Percentiles rank a stretch among this genome's conserved stretches.
Conservation (phyloP, 176 grass and related monocot genomes). For the Cenchrus americanus region DNA sequence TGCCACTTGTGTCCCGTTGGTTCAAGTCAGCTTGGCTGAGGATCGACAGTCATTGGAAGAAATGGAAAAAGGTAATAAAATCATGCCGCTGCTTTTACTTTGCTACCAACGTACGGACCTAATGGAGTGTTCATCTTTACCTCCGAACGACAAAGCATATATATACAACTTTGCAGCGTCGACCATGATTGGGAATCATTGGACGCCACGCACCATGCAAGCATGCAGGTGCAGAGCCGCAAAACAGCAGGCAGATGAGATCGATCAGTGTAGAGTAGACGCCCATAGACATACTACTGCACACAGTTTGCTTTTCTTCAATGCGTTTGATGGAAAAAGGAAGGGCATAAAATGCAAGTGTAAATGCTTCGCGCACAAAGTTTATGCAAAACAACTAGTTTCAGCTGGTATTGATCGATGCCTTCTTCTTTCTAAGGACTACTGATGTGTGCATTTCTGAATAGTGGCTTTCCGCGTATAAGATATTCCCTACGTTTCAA, state of each 20-base stretch:
- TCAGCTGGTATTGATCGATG: not conserved
- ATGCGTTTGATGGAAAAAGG: not conserved
- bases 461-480: not conserved
- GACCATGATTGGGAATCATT: constrained; percentile 21
- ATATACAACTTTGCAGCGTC: not conserved
- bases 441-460: not conserved
- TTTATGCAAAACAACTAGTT: not conserved
- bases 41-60: not conserved
- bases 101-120: not conserved
- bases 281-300: not conserved
- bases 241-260: not conserved
- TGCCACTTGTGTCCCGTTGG: not conserved
- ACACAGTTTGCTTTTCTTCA: not conserved
- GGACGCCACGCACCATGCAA: too few relatives aligned
- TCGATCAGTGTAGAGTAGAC: not conserved
- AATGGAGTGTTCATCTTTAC: not conserved
- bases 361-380: not conserved
- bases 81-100: not conserved
- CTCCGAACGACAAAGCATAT: not conserved
- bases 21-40: not conserved
- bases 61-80: not conserved
- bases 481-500: too few relatives aligned
- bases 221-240: not conserved
- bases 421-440: not conserved
- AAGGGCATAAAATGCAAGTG: not conserved